phyloP scores from a whole-genome alignment of 352 stramenopile species.

The Phytophthora cryptogea region DNA sequence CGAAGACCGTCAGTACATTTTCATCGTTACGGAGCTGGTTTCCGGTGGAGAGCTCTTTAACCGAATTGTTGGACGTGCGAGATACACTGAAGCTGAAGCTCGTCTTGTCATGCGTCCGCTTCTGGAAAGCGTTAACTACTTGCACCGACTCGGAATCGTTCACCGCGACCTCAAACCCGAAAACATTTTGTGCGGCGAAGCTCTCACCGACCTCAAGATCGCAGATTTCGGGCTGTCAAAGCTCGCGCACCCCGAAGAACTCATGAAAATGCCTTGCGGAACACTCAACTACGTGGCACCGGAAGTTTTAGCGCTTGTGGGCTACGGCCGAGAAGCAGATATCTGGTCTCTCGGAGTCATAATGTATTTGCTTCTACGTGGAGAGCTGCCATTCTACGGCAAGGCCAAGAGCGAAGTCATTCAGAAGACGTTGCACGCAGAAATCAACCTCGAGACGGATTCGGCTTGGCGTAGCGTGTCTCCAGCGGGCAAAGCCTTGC shows the following conservation, averaged over 20 bases:
- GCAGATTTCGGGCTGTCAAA: conserved; percentile 94
- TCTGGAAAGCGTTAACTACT: conserved; percentile 90
- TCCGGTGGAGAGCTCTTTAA: conserved; percentile 97
- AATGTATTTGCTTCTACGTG: conserved; percentile 91
- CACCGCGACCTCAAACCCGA: conserved; percentile 90
- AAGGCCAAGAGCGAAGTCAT: conserved; percentile 93
- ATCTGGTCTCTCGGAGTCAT: conserved; percentile 94
- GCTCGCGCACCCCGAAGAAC: conserved; percentile 90
- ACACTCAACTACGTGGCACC: conserved; percentile 95
- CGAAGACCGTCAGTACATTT: conserved; percentile 93
- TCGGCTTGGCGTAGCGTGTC: conserved; percentile 62
- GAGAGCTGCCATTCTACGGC: conserved; percentile 91
- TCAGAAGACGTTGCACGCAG: conserved; percentile 88
- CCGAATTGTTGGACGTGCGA: conserved; percentile 89
- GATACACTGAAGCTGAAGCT: conserved; percentile 91
- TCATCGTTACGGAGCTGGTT: conserved; percentile 98
- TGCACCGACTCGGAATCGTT: conserved; percentile 92
- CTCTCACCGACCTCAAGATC: conserved; percentile 89
- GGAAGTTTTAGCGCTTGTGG: conserved; percentile 88
- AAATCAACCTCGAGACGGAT: conserved; percentile 82
- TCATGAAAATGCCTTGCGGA: conserved; percentile 94
- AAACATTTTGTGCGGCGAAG: conserved; percentile 90
- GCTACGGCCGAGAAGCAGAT: conserved; percentile 91
- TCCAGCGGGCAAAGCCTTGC: conserved; percentile 56
- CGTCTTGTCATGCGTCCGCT: conserved; percentile 87